Evolutionary conservation across 176 grass and related monocot genomes (phyloP), one percentile per base, ranked within the genome.

Genomic region (Raddia guianensis): DNA sequence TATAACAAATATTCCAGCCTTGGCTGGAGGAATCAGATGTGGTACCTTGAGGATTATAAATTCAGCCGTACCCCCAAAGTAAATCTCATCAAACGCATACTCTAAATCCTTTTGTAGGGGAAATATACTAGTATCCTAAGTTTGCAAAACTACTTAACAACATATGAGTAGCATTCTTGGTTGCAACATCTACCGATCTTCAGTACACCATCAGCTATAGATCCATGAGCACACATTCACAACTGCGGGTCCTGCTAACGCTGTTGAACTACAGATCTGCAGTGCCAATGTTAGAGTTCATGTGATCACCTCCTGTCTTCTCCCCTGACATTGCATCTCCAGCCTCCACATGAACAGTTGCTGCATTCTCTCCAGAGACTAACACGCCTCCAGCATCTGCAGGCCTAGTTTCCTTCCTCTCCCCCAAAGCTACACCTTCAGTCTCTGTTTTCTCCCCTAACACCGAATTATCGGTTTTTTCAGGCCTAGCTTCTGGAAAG

Each of bases 161-260:
- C 50, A 80, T 74, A 72, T 14, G 8, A 42, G 49, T 43, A 80
- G 59, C 49, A 54, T 60, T 73, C 12, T 47, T 10, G 27, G 37
- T 59, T 48, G 58, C 34, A 79, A 79, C 60, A 86, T 74, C 72
- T 74, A 58, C 21, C 15, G 16, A 73, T 50, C 32, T 70, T 51
- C 63, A 50, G 27, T 45, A 75, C 74, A 49, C 57, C 49, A 57
- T 72, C 13, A 66, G 62, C 27, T 69, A 49, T 69, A 49, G 57
- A 79, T 10, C 72, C 47, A 59, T 18, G 33, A 72, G 46, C 12
- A 54, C 19, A 47, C 13, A 67, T 79, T 32, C 37, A 46, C 8
- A 73, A 3, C 67, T 65, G 9, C 14, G 37, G 37, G 20, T 73
- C 34, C 37, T 72, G 56, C 47, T 64, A 48, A 10, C 5, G 48